Percentiles rank a stretch among this genome's conserved stretches.
phyloP scores from a whole-genome alignment of 2,329 filamentous ascomycete species.

The Chaetomium globosum region DNA sequence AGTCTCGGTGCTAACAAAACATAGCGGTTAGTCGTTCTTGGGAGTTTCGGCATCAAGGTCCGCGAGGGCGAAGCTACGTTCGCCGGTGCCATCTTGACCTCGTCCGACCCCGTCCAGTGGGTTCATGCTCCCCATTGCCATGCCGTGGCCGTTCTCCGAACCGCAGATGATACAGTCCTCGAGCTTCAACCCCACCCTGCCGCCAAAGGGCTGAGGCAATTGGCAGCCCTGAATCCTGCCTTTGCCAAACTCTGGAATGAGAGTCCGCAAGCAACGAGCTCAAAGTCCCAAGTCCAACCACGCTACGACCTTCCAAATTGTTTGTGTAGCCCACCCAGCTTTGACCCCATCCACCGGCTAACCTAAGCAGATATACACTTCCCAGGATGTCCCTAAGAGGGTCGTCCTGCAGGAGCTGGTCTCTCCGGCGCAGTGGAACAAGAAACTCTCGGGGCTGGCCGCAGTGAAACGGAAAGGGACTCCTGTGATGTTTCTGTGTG shows the following conservation, averaged over 20 bases:
- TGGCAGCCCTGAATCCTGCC: conserved; percentile 65
- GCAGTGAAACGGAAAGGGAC: conserved; percentile 42
- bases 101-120: conserved; percentile 53
- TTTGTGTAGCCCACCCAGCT: conserved; percentile 40
- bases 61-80: conserved; percentile 64
- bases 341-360: conserved; percentile 34
- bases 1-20: conserved; percentile 29
- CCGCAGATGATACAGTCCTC: conserved; percentile 52
- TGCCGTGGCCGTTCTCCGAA: conserved; percentile 68
- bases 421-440: conserved; percentile 64
- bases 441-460: conserved; percentile 54
- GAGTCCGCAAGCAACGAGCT: conserved; percentile 31
- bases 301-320: conserved; percentile 53
- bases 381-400: conserved; percentile 55
- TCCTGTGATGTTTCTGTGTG: conserved; percentile 62
- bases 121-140: conserved; percentile 70
- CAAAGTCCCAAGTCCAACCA: conserved; percentile 41
- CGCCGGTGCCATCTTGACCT: conserved; percentile 63
- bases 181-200: conserved; percentile 60
- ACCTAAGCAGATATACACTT: conserved; percentile 53
- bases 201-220: conserved; percentile 51
- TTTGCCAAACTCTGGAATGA: conserved; percentile 70
- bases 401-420: conserved; percentile 57
- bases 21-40: conserved; percentile 65
- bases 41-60: conserved; percentile 68